Evolutionary conservation across 139 green algal genomes (phyloP).

Genomic region (Chlamydomonas schloesseri): DNA sequence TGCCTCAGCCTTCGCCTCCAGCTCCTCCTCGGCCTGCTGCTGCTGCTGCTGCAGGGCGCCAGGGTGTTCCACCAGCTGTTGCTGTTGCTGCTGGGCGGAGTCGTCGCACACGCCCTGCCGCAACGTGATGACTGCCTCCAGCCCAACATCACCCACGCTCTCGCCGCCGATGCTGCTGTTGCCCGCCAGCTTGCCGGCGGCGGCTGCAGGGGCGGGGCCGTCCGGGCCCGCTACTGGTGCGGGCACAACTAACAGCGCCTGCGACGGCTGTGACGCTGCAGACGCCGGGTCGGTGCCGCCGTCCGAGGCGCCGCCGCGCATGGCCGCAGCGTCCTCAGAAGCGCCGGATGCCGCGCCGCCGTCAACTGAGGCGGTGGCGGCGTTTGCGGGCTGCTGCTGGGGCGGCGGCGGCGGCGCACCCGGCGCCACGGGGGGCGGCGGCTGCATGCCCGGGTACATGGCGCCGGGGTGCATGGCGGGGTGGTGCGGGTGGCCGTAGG

Average conservation of each 20-base stretch:
- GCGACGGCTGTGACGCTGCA: neutral
- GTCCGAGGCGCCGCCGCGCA: neutral
- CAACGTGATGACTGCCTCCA: conserved; percentile 36
- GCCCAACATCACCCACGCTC: conserved; percentile 11
- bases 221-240: too few species aligned
- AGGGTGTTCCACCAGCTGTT: neutral
- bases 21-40: neutral
- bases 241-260: neutral
- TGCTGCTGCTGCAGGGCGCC: neutral
- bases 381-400: neutral
- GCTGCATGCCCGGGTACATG: conserved; percentile 38
- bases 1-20: neutral
- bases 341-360: neutral
- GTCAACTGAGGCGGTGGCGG: neutral
- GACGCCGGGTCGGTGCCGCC: conserved; percentile 29
- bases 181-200: neutral
- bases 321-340: neutral
- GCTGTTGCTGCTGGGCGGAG: neutral
- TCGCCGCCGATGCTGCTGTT: conserved; percentile 8
- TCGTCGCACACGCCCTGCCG: neutral
- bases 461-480: conserved; percentile 25
- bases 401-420: neutral
- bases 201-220: neutral
- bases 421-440: neutral
- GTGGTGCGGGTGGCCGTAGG: conserved; percentile 1